phyloP scores from a whole-genome alignment of 805 yeast genomes.

The Candida ovalis region DNA sequence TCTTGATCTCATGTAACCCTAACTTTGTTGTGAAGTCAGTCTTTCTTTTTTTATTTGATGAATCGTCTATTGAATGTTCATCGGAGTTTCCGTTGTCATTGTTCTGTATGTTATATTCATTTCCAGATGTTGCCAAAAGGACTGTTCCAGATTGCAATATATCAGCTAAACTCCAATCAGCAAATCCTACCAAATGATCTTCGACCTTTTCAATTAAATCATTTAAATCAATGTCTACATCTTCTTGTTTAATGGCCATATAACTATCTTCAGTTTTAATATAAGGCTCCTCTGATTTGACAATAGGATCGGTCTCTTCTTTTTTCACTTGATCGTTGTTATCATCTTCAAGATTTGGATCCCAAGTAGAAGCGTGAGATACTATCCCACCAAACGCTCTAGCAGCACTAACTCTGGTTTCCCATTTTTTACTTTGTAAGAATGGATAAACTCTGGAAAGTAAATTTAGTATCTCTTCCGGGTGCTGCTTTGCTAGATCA shows the following conservation, averaged over 20 bases:
- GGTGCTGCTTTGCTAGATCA: slow-evolving; percentile 89
- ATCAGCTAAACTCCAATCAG: slow-evolving; percentile 47
- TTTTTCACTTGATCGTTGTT: slow-evolving; percentile 13
- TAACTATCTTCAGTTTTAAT: slow-evolving; percentile 12
- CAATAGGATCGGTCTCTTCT: slow-evolving; percentile 12
- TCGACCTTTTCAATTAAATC: slow-evolving; percentile 42
- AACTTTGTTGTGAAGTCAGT: slow-evolving; percentile 28
- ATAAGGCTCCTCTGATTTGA: slow-evolving; percentile 19
- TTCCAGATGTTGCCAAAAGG: slow-evolving; percentile 62
- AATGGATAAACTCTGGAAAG: slow-evolving; percentile 90
- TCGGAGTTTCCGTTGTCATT: slow-evolving; percentile 9
- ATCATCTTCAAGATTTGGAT: slow-evolving; percentile 53
- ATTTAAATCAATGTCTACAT: slow-evolving; percentile 28
- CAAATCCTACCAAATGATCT: slow-evolving; percentile 43
- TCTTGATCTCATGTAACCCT: slow-evolving; percentile 24
- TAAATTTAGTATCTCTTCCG: slow-evolving; percentile 82
- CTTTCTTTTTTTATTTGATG: slow-evolving; percentile 22
- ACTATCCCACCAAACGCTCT: slow-evolving; percentile 93
- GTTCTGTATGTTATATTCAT: slow-evolving; percentile 27
- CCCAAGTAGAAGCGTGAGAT: slow-evolving; percentile 74
- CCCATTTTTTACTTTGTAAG: slow-evolving; percentile 84
- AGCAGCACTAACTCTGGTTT: slow-evolving; percentile 92
- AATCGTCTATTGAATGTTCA: slow-evolving; percentile 5
- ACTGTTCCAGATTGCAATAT: slow-evolving; percentile 48
- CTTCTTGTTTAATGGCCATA: slow-evolving; percentile 21